These are phyloP conservation scores for Lachancea dasiensis DNA, from an alignment of 805 yeast species.

Conservation along the genomic window DNA sequence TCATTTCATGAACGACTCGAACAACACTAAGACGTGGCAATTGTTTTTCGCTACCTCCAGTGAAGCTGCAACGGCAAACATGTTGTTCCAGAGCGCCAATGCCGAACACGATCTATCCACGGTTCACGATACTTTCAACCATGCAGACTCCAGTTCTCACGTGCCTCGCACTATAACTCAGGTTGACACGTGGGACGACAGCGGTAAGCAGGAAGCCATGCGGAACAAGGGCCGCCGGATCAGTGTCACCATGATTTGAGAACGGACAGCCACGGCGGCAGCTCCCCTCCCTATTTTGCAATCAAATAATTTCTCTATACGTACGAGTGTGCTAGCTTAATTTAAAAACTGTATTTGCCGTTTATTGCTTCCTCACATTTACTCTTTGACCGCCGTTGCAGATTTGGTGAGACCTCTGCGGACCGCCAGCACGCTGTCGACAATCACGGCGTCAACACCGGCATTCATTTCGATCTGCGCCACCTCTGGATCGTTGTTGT, in stretches of 20 bases:
- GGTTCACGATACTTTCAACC: constrained; percentile 5
- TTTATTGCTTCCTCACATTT: background rate
- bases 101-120: constrained; percentile 4
- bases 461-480: constrained; percentile 83
- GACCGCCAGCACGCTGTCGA: constrained; percentile 90
- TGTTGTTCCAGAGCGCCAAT: constrained; percentile 13
- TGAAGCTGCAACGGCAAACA: constrained; percentile 12
- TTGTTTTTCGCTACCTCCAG: constrained; percentile 12
- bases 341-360: no score
- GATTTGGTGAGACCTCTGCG: constrained; percentile 61
- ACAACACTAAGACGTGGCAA: constrained; percentile 16
- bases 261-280: background rate
- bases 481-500: constrained; percentile 77
- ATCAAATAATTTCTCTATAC: no score
- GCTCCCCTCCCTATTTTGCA: no score
- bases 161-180: constrained; percentile 2
- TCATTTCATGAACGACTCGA: constrained; percentile 17
- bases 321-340: no score
- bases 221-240: background rate
- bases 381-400: constrained; percentile 1
- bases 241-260: constrained; percentile 5
- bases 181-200: constrained; percentile 1
- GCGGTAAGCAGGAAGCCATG: background rate
- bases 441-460: constrained; percentile 98
- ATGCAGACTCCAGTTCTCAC: background rate